Percentiles rank a stretch among this genome's conserved stretches.
These are phyloP conservation scores for Podospora bellae-mahoneyi DNA, from an alignment of 495 filamentous ascomycete genomes.

Conservation along the genomic window DNA sequence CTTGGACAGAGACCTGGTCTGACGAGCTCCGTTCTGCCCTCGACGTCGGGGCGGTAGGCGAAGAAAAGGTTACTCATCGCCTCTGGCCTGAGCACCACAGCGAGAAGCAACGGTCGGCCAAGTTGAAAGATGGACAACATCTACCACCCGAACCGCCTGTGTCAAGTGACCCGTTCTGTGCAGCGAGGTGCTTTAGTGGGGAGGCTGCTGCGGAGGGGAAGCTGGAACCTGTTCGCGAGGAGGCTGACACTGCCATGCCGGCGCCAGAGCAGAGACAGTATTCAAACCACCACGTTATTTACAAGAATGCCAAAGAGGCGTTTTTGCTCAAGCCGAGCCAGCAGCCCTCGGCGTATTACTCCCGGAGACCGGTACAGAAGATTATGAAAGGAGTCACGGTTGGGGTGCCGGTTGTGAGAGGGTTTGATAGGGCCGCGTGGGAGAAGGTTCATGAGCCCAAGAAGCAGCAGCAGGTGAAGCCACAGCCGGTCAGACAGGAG, in stretches of 20 bases:
- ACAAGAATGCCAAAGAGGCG: slow-evolving; percentile 68
- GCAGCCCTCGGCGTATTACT: slow-evolving; percentile 75
- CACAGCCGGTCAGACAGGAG: slow-evolving; percentile 26
- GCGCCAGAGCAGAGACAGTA: slow-evolving; percentile 47
- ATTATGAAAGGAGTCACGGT: slow-evolving; percentile 81
- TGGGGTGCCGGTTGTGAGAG: slow-evolving; percentile 81
- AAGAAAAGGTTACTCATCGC: slow-evolving; percentile 80
- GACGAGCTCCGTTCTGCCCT: slow-evolving; percentile 90
- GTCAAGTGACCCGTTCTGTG: slow-evolving; percentile 53
- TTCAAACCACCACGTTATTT: slow-evolving; percentile 73
- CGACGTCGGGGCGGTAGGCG: slow-evolving; percentile 83
- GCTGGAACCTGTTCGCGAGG: slow-evolving; percentile 40
- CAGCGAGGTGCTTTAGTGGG: slow-evolving; percentile 51
- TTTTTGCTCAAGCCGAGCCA: slow-evolving; percentile 77
- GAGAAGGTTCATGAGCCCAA: slow-evolving; percentile 58
- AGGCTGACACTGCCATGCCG: slow-evolving; percentile 34
- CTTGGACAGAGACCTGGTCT: slow-evolving; percentile 89
- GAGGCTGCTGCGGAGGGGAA: slow-evolving; percentile 54
- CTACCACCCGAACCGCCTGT: slow-evolving; percentile 45
- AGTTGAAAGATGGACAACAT: slow-evolving; percentile 33
- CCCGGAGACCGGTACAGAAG: slow-evolving; percentile 70
- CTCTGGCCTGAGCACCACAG: slow-evolving; percentile 64
- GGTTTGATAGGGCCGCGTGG: slow-evolving; percentile 77
- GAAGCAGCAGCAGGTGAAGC: slow-evolving; percentile 35
- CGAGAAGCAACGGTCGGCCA: slow-evolving; percentile 21